Evolutionary conservation across 441 rosid genomes (phyloP), one percentile per base, ranked within the genome.

Genomic region (Capsella rubella): DNA sequence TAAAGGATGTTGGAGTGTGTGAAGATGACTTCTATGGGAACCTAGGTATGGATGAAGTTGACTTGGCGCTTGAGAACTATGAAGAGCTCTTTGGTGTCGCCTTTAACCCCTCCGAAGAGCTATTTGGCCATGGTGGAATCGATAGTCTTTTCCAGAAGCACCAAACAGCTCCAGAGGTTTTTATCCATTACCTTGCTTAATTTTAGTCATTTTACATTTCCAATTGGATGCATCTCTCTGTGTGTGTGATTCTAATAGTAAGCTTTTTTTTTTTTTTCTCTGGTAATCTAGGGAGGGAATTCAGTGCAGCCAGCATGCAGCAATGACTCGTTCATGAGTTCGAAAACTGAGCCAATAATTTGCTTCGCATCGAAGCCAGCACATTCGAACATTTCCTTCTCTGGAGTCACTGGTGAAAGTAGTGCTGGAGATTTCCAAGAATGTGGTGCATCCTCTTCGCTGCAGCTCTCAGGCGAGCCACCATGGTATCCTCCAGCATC

Each of bases 81-180:
- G 99, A 96, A 74, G 98, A 96, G 81, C 97, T 96, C 64, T 96
- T 96, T 69, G 97, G 98, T 42, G 75, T 84, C 32, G 85, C 98
- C 69, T 90, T 95, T 34, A 90, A 89, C 81, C 83, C 89, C 69
- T 81, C 96, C 0, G 96, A 87, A 74, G 89, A 91, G 83, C 89
- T 93, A 58, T 78, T 96, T 73, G 95, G 89, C 75, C 88, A 91
- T 79, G 89, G 92, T 71, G 99, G 98, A 47, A 82, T 96, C 7
- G 96, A 86, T 67, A 84, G 98, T 84, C 86, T 96, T 70, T 96
- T 96, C 81, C 35, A 87, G 81, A 79, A 91, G 83, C 74, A 81
- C 82, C 84, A 85, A 64, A 18, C 69, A 13, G 69, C 64, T 79
- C 73, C 79, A 28, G 76, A 72, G 80, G 64, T 74, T 54, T 76